These are phyloP conservation scores for Chytridium lagenaria DNA, from an alignment of 371 early-diverging fungal genomes.

Conservation along the genomic window DNA sequence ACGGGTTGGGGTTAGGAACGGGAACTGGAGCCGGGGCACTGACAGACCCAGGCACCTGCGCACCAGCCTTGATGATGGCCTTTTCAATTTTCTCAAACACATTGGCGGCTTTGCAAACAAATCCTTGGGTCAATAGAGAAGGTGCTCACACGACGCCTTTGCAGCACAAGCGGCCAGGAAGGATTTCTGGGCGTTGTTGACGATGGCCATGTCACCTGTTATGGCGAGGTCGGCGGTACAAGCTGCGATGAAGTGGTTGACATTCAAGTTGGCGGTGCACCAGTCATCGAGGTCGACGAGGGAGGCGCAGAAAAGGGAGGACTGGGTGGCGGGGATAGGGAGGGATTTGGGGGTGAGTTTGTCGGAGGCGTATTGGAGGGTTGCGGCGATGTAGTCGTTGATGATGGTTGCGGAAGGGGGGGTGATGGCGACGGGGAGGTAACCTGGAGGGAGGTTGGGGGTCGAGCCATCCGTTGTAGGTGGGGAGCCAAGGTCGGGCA, in stretches of 20 bases:
- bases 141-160: not conserved
- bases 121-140: not conserved
- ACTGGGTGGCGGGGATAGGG: not conserved
- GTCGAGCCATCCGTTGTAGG: conserved; percentile 2
- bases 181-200: not conserved
- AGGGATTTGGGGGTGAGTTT: not conserved
- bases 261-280: conserved; percentile 3
- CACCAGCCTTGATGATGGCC: not conserved
- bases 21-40: not conserved
- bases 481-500: conserved; percentile 9
- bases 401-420: conserved; percentile 9
- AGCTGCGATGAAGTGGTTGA: conserved; percentile 11
- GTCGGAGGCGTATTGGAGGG: conserved; percentile 9
- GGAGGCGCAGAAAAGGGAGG: not conserved
- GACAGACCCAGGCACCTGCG: too few species aligned
- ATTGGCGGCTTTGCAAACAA: not conserved
- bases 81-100: not conserved
- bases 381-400: conserved; percentile 1
- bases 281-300: not conserved
- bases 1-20: not conserved
- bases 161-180: conserved; percentile 11
- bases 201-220: conserved; percentile 12
- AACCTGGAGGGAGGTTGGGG: not conserved
- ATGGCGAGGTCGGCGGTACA: conserved; percentile 7
- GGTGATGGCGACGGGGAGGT: not conserved